Base-by-base conservation (phyloP, 805 yeast species). In the Sungouiozyma intestinalis region DNA sequence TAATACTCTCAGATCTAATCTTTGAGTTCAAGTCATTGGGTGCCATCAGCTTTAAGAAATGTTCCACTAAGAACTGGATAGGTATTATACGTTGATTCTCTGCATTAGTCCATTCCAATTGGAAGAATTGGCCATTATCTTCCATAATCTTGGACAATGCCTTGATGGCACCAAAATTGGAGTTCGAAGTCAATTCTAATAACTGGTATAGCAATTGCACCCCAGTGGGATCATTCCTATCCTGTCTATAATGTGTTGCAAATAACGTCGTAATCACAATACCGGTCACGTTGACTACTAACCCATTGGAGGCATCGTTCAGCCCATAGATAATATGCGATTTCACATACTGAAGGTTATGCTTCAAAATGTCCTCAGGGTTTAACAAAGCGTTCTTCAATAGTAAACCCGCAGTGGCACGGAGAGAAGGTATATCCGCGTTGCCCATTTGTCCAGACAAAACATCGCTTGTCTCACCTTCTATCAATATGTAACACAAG, bases 131-230 rank as follows among this genome's bases (percentile, higher is more conserved):
- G 7, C 79, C 77, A 20, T 85, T 77, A 63, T 92, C 98, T 59
- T 92, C 98, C 67, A 95, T 85, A 40, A 92, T 82, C 60, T 88
- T 86, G 33, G 82, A 71, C 46, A 92, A 67, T 0, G 97, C 88
- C 48, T 82, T 72, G 61, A 85, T 74, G 33, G 60, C 53, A 0
- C 66, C 55, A n/a, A 57, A 53, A 21, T 74, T 69, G 11, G 69
- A 71, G 6, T 64, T 60, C 42, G 69, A 59, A 4, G 83, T 73
- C 55, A 87, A 63, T 40, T 73, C 74, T 49, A 88, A 61, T 39
- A 90, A 66, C 48, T 75, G 79, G 2, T 82, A 78, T n/a, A 90
- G 63, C 21, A 81, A 68, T 19, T 69, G 65, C 35, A 83, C 68
- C 1, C 95, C 94, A 36, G 74, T 71, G 9, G 58, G 54, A 47